Evolutionary conservation across 306 rosid species (phyloP).

Genomic region (Senna tora): DNA sequence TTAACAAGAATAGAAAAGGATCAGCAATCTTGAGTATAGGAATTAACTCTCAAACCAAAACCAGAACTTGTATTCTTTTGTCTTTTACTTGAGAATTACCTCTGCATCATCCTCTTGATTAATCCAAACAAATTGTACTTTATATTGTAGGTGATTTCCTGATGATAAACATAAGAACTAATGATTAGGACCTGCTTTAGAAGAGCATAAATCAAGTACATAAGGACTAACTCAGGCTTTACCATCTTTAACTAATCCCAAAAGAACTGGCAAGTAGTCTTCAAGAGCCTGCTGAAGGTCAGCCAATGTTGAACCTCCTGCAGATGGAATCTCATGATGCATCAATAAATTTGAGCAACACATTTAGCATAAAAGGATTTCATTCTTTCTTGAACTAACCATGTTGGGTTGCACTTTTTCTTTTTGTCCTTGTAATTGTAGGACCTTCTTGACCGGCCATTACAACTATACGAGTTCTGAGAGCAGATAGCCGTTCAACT

Average conservation of each 20-base stretch:
- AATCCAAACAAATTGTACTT: constrained; percentile 84
- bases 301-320: constrained; percentile 90
- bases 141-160: constrained; percentile 95
- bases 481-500: constrained; percentile 81
- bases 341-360: constrained; percentile 38
- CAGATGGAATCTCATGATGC: constrained; percentile 43
- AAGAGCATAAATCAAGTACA: constrained; percentile 33
- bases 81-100: constrained; percentile 45
- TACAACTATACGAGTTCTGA: constrained; percentile 90
- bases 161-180: constrained; percentile 36
- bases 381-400: constrained; percentile 56
- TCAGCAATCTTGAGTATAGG: constrained; percentile 34
- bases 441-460: constrained; percentile 98
- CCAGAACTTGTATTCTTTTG: neutral
- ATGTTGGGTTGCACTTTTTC: constrained; percentile 83
- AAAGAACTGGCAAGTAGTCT: constrained; percentile 92
- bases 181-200: constrained; percentile 34
- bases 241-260: constrained; percentile 96
- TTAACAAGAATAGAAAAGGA: neutral
- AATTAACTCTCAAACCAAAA: constrained; percentile 35
- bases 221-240: constrained; percentile 34
- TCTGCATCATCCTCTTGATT: constrained; percentile 96
- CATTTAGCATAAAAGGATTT: constrained; percentile 29
- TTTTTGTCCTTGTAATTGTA: constrained; percentile 86
- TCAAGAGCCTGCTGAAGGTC: constrained; percentile 90